Evolutionary conservation across 139 green algal genomes (phyloP), one percentile per base, ranked within the genome.

Genomic region (Chlorella sp.): DNA sequence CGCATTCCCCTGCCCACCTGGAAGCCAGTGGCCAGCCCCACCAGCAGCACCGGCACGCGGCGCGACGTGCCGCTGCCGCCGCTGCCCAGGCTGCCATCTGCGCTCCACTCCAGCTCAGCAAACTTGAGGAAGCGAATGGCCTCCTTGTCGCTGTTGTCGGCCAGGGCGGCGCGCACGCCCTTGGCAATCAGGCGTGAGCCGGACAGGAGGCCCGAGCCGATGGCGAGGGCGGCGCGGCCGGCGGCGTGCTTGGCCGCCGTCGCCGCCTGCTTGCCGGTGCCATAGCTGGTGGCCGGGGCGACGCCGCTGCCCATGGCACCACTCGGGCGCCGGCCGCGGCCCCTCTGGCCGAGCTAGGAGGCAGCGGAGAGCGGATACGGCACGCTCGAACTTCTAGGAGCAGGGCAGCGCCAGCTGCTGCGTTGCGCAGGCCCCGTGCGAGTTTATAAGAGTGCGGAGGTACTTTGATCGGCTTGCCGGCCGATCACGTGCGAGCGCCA

Each of bases 1-100:
- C 1, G 0, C 70, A 17, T 8, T 76, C 40, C 70, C 36, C 68
- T 0, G 40, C 48, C 26, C 74, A 81, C 46, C 79, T 92, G 89
- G 43, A 92, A 92, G 36, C 89, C 89, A 19, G 62, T 86, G 17
- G 76, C 73, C 60, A 90, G 87, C 1, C 78, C 87, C 3, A 92
- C 51, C 43, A 92, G 65, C 36, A 91, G 79, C 20, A 88, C 85
- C 1, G 58, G 51, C 34, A 72, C 46, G 26, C 72, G 69, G 26
- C 51, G 51, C 51, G 22, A 16, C 22, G 51, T 51, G 28, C 22
- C 28, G 34, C 0, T 13, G 76, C 76, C 1, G 51, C 30, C 3
- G 76, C 40, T 34, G 76, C 36, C 40, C 72, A 16, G 77, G 22
- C 46, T 54, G 65, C 40, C 9, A 17, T 8, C 19, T 8, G 19